Evolutionary conservation across 148 eudicot genomes (phyloP), one percentile per base, ranked within the genome.

Genomic region (Silene latifolia): DNA sequence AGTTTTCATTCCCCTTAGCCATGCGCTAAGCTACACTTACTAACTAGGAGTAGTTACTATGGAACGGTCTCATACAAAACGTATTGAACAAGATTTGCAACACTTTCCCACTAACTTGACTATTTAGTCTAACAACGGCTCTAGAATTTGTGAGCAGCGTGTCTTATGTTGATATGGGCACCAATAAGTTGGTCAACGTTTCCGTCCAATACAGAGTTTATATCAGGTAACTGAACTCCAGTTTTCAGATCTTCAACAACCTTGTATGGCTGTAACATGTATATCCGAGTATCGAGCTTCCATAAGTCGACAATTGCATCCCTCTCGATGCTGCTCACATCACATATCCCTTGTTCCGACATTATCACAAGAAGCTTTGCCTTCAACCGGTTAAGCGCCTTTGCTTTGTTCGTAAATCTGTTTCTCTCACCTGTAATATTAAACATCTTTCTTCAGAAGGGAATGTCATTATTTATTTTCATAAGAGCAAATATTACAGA

Each of bases 381-480:
- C 78, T 88, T 94, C 76, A 94, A 77, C 24, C 91, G 90, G 21
- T 94, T 94, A 57, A 90, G 87, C 11, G 97, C 93, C 84, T 91
- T 94, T 66, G 90, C 82, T 83, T 91, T 89, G 86, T 94, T 94
- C 4, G 89, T 89, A 75, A 91, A 87, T 32, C 39, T 77, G 82
- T 82, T 91, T 76, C 98, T 88, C 78, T 94, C 98, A 25, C 97
- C 98, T 94, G 81, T 80, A 86, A 29, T 32, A 48, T 20, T 8
- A 48, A 20, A 11, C 27, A 51, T 54, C 25, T 53, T 74, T 61
- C 5, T 48, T 59, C 32, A 44, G 15, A 35, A 35, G 39, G 39
- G 39, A 35, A 35, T 35, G 39, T 5, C 4, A 35, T 35, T 35
- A 35, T 35, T 35, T 35, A 35, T 35, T 35, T 35, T 35, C 39